Percentiles rank a stretch among this genome's conserved stretches.
These are phyloP conservation scores for Auxenochlorella pyrenoidosa DNA, from an alignment of 139 green algal genomes.

Conservation along the genomic window DNA sequence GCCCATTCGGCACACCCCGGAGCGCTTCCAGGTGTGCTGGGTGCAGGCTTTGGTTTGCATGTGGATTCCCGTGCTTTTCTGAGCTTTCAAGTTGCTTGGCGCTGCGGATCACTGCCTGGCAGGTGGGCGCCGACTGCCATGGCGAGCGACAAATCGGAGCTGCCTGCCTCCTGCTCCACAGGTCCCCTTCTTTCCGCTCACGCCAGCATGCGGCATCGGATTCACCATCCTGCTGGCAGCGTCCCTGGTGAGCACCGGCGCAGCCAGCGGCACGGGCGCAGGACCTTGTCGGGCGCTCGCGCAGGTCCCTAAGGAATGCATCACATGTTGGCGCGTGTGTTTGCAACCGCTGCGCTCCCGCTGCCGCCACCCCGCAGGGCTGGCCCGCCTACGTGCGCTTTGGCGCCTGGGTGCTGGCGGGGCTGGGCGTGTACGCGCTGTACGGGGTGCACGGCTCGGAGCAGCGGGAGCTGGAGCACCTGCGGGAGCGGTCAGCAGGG, in stretches of 20 bases:
- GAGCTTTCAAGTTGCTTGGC: too few relatives aligned
- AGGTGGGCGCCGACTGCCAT: too few relatives aligned
- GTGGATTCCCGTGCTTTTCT: too few relatives aligned
- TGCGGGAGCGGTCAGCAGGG: not conserved
- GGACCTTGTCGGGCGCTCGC: too few relatives aligned
- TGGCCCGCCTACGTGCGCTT: constrained; percentile 82
- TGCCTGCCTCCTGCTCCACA: too few relatives aligned
- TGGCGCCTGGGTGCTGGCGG: constrained; percentile 72
- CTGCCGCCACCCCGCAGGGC: constrained; percentile 35
- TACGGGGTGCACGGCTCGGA: constrained; percentile 51
- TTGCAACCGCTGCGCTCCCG: too few relatives aligned
- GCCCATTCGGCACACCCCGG: constrained; percentile 44
- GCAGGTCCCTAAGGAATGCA: too few relatives aligned
- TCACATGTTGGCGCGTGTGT: too few relatives aligned
- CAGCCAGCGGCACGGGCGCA: too few relatives aligned
- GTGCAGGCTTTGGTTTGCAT: too few relatives aligned
- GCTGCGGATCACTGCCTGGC: too few relatives aligned
- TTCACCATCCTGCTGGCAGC: constrained; percentile 79
- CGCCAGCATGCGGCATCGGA: constrained; percentile 74
- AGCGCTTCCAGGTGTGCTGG: constrained; percentile 58
- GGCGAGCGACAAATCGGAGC: too few relatives aligned
- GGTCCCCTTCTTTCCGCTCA: constrained; percentile 65
- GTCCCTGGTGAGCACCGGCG: constrained; percentile 44
- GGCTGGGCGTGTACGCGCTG: constrained; percentile 35
- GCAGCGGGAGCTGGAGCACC: constrained; percentile 30